These are phyloP conservation scores for Cutaneotrichosporon mucoides DNA, from an alignment of 1,284 basidiomycete species.

Conservation along the genomic window DNA sequence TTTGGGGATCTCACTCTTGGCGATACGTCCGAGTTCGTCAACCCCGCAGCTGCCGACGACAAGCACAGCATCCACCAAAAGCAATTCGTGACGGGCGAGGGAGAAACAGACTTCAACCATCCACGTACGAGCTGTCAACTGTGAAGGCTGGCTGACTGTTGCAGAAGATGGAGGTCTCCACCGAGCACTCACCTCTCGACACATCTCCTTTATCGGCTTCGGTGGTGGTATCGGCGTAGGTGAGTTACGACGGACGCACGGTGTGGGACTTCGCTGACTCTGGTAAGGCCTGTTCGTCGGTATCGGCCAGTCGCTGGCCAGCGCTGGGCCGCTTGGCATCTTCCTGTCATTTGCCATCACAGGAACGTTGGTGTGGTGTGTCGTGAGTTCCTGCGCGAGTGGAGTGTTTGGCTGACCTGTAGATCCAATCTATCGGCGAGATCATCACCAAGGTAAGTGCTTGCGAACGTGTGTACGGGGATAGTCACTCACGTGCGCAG, in stretches of 20 bases:
- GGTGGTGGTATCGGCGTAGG: slow-evolving; percentile 13
- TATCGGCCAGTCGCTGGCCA: slow-evolving; percentile 9
- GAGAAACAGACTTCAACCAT: not conserved
- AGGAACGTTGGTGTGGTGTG: slow-evolving; percentile 14
- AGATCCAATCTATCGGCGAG: slow-evolving; percentile 17
- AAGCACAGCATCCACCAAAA: not conserved
- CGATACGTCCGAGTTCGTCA: slow-evolving; percentile 7
- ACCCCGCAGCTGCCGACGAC: not conserved
- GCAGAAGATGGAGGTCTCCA: slow-evolving; percentile 5
- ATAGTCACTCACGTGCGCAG: not conserved
- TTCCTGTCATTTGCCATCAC: slow-evolving; percentile 15
- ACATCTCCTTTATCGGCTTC: slow-evolving; percentile 14
- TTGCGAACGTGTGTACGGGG: not conserved
- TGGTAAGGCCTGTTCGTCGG: slow-evolving; percentile 10
- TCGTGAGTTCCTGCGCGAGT: not conserved
- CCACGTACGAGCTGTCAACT: not conserved
- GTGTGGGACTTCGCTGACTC: not conserved
- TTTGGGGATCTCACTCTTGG: not conserved
- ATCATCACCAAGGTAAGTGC: slow-evolving; percentile 9
- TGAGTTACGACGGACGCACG: not conserved
- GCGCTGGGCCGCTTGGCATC: slow-evolving; percentile 10
- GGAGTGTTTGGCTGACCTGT: not conserved
- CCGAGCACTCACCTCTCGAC: slow-evolving; percentile 8
- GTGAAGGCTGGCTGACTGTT: not conserved
- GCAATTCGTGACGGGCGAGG: too few species aligned